phyloP scores from a whole-genome alignment of 75 land plant genomes.

The Azolla pinnata region DNA sequence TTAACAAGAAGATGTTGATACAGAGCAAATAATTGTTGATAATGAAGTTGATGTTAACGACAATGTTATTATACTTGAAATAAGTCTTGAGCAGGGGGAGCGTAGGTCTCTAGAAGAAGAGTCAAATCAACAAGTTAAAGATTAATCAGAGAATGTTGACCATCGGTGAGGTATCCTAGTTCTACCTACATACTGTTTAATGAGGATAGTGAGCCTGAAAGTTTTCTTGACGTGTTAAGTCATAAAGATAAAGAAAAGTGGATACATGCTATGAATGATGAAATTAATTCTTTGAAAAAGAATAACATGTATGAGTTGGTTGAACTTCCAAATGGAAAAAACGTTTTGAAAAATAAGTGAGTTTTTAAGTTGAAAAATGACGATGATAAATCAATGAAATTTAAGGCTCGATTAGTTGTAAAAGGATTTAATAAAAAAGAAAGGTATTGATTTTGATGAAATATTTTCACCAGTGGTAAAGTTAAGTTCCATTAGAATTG shows the following conservation, averaged over 20 bases:
- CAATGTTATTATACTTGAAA: neutral
- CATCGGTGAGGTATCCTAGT: constrained; percentile 2
- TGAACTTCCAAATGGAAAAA: constrained; percentile 3
- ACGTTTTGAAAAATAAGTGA: constrained; percentile 13
- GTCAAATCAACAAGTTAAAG: neutral
- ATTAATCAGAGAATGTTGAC: constrained; percentile 3
- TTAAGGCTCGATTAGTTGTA: constrained; percentile 3
- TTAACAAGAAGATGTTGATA: neutral
- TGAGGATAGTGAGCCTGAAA: constrained; percentile 6
- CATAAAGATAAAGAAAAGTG: constrained; percentile 9
- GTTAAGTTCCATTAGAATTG: constrained; percentile 17
- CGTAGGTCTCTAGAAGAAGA: neutral
- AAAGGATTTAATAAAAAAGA: constrained; percentile 2
- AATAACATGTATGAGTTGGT: constrained; percentile 19
- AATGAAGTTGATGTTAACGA: neutral
- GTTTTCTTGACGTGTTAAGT: constrained; percentile 9
- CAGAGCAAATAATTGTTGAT: neutral
- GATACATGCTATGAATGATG: constrained; percentile 18
- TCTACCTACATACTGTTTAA: constrained; percentile 4
- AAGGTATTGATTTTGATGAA: constrained; percentile 10
- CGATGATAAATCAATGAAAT: neutral
- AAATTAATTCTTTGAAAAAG: constrained; percentile 8
- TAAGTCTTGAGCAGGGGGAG: neutral
- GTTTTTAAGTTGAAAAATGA: constrained; percentile 18
- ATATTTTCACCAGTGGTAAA: constrained; percentile 25